phyloP scores from a whole-genome alignment of 352 stramenopile species.

The Phytophthora fragariae region DNA sequence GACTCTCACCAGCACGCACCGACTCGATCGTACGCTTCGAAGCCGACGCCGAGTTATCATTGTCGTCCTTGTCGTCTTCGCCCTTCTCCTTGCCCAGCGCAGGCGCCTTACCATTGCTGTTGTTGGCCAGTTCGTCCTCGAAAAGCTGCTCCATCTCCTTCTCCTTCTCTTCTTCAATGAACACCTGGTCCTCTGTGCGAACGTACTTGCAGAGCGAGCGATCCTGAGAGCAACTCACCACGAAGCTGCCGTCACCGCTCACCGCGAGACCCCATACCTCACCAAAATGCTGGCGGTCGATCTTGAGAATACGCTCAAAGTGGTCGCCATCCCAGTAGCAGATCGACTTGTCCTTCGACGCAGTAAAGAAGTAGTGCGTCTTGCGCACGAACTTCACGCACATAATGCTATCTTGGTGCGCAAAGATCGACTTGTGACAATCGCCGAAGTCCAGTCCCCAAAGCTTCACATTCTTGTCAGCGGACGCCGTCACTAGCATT shows the following conservation, averaged over 20 bases:
- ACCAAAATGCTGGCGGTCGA: constrained; percentile 80
- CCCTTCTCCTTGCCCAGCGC: constrained; percentile 70
- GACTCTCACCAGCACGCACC: constrained; percentile 87
- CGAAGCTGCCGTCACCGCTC: constrained; percentile 93
- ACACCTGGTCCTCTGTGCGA: constrained; percentile 96
- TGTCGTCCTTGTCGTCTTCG: constrained; percentile 41
- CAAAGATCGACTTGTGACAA: constrained; percentile 99
- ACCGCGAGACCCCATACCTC: constrained; percentile 92
- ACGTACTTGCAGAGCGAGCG: constrained; percentile 97
- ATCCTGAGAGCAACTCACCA: constrained; percentile 97
- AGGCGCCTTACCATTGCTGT: constrained; percentile 71
- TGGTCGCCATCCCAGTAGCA: constrained; percentile 99
- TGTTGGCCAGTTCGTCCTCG: constrained; percentile 90
- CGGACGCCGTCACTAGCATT: constrained; percentile 97
- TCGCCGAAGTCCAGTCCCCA: constrained; percentile 99
- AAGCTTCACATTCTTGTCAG: constrained; percentile 99
- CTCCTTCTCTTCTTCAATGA: constrained; percentile 98
- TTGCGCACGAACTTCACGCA: constrained; percentile 94
- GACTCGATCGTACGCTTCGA: constrained; percentile 94
- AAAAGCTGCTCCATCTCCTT: constrained; percentile 97
- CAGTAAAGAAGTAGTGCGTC: constrained; percentile 99
- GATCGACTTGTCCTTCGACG: constrained; percentile 97
- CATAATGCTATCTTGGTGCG: constrained; percentile 99
- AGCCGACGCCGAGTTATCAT: constrained; percentile 83
- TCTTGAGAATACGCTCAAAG: constrained; percentile 94